Percentiles rank a stretch among this genome's conserved stretches.
These are phyloP conservation scores for Daldinia grandis DNA, from an alignment of 495 filamentous ascomycete genomes.

Conservation along the genomic window DNA sequence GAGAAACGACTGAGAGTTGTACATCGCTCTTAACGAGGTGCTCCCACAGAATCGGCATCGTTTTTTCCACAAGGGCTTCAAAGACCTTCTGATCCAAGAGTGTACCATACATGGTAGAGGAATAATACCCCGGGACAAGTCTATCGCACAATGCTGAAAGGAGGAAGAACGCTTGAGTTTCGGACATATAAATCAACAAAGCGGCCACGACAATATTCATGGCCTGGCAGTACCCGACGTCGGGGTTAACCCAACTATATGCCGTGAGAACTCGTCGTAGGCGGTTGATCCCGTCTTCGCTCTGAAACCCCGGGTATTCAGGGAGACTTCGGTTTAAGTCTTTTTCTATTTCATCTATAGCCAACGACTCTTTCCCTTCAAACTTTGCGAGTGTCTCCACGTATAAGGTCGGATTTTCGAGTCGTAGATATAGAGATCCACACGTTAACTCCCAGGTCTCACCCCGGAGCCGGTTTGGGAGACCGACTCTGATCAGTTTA, in stretches of 20 bases:
- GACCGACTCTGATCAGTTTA: constrained; percentile 92
- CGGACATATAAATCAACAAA: constrained; percentile 97
- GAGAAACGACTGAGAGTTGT: constrained; percentile 96
- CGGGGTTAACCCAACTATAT: constrained; percentile 94
- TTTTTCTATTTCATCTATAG: constrained; percentile 99
- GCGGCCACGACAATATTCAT: constrained; percentile 99
- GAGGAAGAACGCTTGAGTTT: constrained; percentile 93
- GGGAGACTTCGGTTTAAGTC: constrained; percentile 95
- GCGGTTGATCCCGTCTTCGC: constrained; percentile 91
- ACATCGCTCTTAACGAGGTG: constrained; percentile 95
- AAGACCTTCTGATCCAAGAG: constrained; percentile 96
- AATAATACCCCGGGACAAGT: constrained; percentile 94
- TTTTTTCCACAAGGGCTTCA: constrained; percentile 95
- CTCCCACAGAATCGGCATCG: constrained; percentile 98
- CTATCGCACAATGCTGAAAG: constrained; percentile 92
- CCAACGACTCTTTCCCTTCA: constrained; percentile 82
- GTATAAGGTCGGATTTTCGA: constrained; percentile 86
- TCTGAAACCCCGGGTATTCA: constrained; percentile 97
- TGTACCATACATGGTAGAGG: constrained; percentile 98
- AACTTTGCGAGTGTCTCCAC: constrained; percentile 83
- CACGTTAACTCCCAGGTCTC: constrained; percentile 97
- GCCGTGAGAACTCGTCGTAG: constrained; percentile 90
- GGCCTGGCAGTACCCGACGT: constrained; percentile 97
- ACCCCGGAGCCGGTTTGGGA: constrained; percentile 91
- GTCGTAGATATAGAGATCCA: constrained; percentile 84